Evolutionary conservation across 2,329 filamentous ascomycete genomes (phyloP), one percentile per base, ranked within the genome.

Genomic region (Curvularia spicifera): DNA sequence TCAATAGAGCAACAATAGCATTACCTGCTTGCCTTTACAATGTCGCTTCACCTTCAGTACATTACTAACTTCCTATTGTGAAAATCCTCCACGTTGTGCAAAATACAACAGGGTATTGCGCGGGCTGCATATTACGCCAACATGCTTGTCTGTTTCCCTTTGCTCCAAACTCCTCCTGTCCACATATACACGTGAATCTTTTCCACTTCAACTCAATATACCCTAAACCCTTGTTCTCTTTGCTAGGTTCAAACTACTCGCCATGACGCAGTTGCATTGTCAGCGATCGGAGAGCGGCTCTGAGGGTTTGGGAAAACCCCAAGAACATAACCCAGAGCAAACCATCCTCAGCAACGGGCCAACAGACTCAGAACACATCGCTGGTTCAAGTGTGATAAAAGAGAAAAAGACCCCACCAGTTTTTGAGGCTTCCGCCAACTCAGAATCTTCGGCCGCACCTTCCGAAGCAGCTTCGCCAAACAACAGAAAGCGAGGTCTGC

Each of bases 401-500:
- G 24, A 53, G 22, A 28, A 1, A 28, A 40, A 28, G 29, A 39
- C 18, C 2, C 15, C 22, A 5, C 22, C 40, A 18, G 20, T 37
- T 22, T 8, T 48, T n/a, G 20, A 43, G 3, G 20, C 28, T 13
- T 13, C 43, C 42, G 43, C 42, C 13, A 39, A 20, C 12, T 22
- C 18, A 8, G n/a, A 20, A 39, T 15, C 29, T 39, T 26, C 46
- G 31, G 46, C 46, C n/a, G 20, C 22, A 15, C 31, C 35, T 51
- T 43, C 57, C 28, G 33, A 55, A 49, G 10, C 31, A 28, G n/a
- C 35, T 10, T 59, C 59, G 7, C 46, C 62, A 39, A 53, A 46
- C 29, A 31, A 53, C 46, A 68, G 52, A 51, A 72, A 71, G 60
- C 54, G 68, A 56, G 40, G 57, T 33, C 55, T 61, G 3, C 31